Percentiles rank a stretch among this genome's conserved stretches.
phyloP scores from a whole-genome alignment of 2,329 filamentous ascomycete species.

The Colletotrichum neosansevieriae region DNA sequence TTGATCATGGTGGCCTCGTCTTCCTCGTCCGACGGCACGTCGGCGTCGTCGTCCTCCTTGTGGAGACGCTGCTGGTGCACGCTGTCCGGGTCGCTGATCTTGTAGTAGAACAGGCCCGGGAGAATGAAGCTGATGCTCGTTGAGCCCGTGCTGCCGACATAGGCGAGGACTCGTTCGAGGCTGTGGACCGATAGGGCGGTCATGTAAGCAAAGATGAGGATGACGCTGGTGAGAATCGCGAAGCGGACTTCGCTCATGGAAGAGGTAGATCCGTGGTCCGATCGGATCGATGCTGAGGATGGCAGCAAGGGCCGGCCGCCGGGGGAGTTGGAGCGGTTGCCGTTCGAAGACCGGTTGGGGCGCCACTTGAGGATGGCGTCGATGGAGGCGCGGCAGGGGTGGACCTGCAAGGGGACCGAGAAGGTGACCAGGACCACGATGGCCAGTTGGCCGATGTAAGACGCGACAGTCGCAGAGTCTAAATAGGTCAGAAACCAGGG shows the following conservation, averaged over 20 bases:
- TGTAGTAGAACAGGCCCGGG: conserved; percentile 97
- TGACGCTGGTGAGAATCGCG: conserved; percentile 86
- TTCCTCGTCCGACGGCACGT: conserved; percentile 64
- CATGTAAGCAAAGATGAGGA: conserved; percentile 86
- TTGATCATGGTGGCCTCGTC: conserved; percentile 57
- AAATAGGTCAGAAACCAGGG: conserved; percentile 36
- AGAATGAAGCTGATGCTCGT: conserved; percentile 98
- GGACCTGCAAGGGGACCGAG: conserved; percentile 93
- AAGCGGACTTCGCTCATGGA: conserved; percentile 90
- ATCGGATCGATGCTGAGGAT: conserved; percentile 52
- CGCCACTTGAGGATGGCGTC: conserved; percentile 96
- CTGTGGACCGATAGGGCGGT: conserved; percentile 92
- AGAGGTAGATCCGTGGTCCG: conserved; percentile 66
- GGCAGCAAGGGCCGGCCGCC: conserved; percentile 59
- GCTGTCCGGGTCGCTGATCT: conserved; percentile 92
- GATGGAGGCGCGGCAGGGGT: conserved; percentile 94
- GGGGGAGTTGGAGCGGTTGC: conserved; percentile 54
- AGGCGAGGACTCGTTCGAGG: conserved; percentile 91
- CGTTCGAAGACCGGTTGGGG: conserved; percentile 63
- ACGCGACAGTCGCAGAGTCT: conserved; percentile 80
- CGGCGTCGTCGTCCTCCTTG: conserved; percentile 92
- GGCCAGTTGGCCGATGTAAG: conserved; percentile 92
- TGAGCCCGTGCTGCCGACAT: conserved; percentile 93
- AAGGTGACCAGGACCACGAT: conserved; percentile 98
- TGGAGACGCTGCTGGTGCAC: conserved; percentile 86